These are phyloP conservation scores for Ceratobasidium sp. DNA, from an alignment of 1,284 basidiomycete genomes.

Conservation along the genomic window DNA sequence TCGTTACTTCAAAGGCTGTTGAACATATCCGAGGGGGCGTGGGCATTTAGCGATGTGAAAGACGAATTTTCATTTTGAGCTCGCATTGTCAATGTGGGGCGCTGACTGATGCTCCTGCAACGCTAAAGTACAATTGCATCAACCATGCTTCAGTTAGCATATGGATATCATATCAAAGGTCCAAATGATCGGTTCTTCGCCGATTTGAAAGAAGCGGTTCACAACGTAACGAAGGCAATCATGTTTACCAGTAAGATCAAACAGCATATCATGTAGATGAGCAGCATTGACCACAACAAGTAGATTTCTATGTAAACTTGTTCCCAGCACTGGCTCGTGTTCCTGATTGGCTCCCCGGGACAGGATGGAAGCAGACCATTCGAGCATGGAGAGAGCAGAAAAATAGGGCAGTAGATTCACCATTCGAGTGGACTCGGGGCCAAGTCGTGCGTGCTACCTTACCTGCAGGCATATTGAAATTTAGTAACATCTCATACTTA, in stretches of 20 bases:
- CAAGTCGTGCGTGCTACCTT: constrained; percentile 2
- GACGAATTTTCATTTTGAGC: constrained; percentile 18
- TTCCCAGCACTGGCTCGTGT: constrained; percentile 3
- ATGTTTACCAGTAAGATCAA: constrained; percentile 18
- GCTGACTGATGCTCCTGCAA: not conserved
- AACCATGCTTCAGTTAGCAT: constrained; percentile 6
- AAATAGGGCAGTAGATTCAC: not conserved
- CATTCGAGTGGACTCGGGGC: constrained; percentile 7
- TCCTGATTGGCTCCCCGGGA: constrained; percentile 26
- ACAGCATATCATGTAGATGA: not conserved
- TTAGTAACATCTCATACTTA: not conserved
- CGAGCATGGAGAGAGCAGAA: constrained; percentile 24
- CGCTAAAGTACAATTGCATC: not conserved
- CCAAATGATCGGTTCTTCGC: constrained; percentile 1
- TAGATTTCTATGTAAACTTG: constrained; percentile 21
- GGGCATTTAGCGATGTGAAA: not conserved
- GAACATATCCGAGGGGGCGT: not conserved
- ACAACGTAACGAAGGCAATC: not conserved
- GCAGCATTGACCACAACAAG: not conserved
- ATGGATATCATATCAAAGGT: constrained; percentile 17
- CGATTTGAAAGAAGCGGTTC: not conserved
- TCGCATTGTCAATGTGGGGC: no score
- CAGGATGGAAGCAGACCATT: constrained; percentile 10
- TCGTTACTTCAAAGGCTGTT: not conserved
- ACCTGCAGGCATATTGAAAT: not conserved